phyloP scores from a whole-genome alignment of 2,329 filamentous ascomycete species.

The Thermothelomyces thermophilus region DNA sequence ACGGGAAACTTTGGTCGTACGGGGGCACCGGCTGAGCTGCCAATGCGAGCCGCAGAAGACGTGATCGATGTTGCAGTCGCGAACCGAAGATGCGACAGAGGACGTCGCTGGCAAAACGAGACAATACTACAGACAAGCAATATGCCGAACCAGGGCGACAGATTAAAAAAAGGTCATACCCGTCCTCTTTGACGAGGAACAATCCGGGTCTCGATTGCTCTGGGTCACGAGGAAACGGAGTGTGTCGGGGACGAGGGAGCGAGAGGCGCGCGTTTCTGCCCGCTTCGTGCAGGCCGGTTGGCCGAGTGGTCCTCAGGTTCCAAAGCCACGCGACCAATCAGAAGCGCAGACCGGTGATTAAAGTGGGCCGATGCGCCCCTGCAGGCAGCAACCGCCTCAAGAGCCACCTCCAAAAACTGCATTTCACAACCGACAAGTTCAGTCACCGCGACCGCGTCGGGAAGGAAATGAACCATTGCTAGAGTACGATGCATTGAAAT shows the following conservation, averaged over 20 bases:
- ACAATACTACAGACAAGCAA: neutral
- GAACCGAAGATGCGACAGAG: neutral
- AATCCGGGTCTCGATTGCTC: neutral
- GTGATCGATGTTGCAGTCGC: neutral
- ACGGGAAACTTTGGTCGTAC: neutral
- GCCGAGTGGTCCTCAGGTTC: conserved; percentile 2
- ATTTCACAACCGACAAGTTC: conserved; percentile 3
- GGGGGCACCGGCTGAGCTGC: neutral
- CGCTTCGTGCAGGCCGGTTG: conserved; percentile 16
- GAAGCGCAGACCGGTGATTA: neutral
- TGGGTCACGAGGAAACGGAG: neutral
- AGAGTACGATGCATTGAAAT: conserved; percentile 2
- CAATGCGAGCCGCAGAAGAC: neutral
- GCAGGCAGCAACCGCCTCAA: conserved; percentile 22
- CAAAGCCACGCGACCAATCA: conserved; percentile 16
- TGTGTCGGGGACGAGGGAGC: neutral
- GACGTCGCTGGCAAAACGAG: neutral
- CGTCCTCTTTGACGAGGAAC: neutral
- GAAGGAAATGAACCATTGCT: conserved; percentile 14
- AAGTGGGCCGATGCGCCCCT: conserved; percentile 15
- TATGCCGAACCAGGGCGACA: neutral
- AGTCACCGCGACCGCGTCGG: conserved; percentile 14
- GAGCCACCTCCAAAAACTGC: conserved; percentile 23
- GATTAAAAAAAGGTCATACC: neutral
- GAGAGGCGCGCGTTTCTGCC: conserved; percentile 21